Percentiles rank a stretch among this genome's conserved stretches.
Evolutionary conservation across 371 early-diverging fungal species (phyloP).

Genomic region (Lichtheimia corymbifera): DNA sequence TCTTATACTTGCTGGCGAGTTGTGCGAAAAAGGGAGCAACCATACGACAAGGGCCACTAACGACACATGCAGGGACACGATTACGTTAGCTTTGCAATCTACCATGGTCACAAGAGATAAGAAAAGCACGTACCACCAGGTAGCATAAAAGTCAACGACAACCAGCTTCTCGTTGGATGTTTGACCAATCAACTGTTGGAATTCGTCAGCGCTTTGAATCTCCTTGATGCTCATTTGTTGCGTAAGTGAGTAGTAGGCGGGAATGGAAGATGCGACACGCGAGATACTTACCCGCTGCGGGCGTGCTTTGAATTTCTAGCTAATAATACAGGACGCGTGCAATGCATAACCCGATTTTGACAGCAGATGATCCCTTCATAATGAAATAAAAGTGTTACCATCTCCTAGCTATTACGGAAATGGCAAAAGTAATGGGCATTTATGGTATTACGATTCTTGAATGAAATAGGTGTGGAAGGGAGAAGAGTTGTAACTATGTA

Average conservation of each 20-base stretch:
- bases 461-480: too few relatives aligned
- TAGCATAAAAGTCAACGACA: constrained; percentile 60
- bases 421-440: too few relatives aligned
- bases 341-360: too few relatives aligned
- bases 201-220: constrained; percentile 26
- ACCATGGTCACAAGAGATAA: neutral
- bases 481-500: too few relatives aligned
- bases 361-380: too few relatives aligned
- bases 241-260: neutral
- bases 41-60: constrained; percentile 60
- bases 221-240: constrained; percentile 13
- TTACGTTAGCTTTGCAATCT: neutral
- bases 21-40: constrained; percentile 60
- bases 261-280: neutral
- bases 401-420: too few relatives aligned
- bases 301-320: too few relatives aligned
- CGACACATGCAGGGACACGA: neutral
- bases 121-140: constrained; percentile 47
- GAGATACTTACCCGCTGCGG: neutral
- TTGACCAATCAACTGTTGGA: constrained; percentile 29
- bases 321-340: too few relatives aligned
- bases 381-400: too few relatives aligned
- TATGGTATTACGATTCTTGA: too few relatives aligned
- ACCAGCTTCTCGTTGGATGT: constrained; percentile 37
- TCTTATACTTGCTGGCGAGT: constrained; percentile 51